Base-by-base conservation (phyloP, 495 filamentous ascomycete species). In the Choiromyces venosus region DNA sequence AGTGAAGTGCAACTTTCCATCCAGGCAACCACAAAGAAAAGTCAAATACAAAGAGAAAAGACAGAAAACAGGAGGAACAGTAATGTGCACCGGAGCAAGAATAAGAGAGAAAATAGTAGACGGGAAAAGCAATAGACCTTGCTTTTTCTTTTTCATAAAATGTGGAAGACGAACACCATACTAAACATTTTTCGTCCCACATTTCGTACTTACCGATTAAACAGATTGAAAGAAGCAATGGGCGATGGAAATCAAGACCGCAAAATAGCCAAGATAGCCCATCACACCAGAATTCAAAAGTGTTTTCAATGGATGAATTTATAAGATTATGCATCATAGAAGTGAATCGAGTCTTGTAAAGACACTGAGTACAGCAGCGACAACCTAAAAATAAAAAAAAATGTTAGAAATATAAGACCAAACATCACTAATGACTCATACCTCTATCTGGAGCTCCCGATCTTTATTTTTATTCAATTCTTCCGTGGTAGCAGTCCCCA, bases 291-390 rank as follows among this genome's bases (percentile, higher is more conserved):
- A 67, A 67, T 29, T 67, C 66, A 39, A 37, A 19, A n/a, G n/a
- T 3, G 35, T 19, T 37, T n/a, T 40, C 16, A 10, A 16, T 39
- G 25, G 19, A 40, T 29, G 21, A 25, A 67, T 29, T 25, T 8
- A 37, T 25, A 37, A 37, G 66, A n/a, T n/a, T 12, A 18, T 29
- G 37, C 61, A 46, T 78, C 87, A 97, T 81, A 97, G 89, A 68
- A 97, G 86, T 29, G 94, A 97, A 85, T 97, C 94, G 79, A 98
- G 89, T 83, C 94, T 88, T 71, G 94, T 98, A 82, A 97, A 98
- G 79, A 98, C 94, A 85, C 91, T 97, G 83, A 98, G 86, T 83
- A 94, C 97, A 73, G 94, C 94, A 66, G 94, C 93, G 68, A 98
- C 92, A 79, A 98, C 87, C 91, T 91, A 56, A 56, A 68, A 19